phyloP scores from a whole-genome alignment of 2,329 filamentous ascomycete genomes.

The Hymenoscyphus repandus region DNA sequence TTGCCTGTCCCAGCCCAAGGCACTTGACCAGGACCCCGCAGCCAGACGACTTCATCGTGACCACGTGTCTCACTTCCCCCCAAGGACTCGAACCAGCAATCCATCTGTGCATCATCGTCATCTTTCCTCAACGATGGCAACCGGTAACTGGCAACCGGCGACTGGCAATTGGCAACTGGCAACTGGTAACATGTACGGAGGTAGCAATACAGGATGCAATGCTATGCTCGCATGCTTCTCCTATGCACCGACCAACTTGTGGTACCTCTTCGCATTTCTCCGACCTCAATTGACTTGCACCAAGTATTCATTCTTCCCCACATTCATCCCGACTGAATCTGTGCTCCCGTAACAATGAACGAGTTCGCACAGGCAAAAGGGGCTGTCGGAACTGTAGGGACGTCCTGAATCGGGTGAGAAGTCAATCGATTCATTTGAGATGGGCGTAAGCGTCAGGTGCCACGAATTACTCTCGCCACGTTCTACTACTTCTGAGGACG shows the following conservation, averaged over 20 bases:
- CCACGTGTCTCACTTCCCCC: slow-evolving; percentile 6
- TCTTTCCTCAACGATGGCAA: not conserved
- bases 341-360: not conserved
- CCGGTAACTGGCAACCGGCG: not conserved
- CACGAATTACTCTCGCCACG: not conserved
- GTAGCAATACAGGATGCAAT: not conserved
- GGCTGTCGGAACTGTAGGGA: not conserved
- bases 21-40: not conserved
- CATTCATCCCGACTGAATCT: no score
- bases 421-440: not conserved
- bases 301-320: not conserved
- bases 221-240: no score
- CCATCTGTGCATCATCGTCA: not conserved
- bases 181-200: not conserved
- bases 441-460: not conserved
- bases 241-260: no score
- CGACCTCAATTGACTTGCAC: not conserved
- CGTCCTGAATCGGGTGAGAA: not conserved
- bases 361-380: not conserved
- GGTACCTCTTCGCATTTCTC: not conserved
- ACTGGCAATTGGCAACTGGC: not conserved
- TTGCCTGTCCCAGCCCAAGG: not conserved
- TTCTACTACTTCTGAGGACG: not conserved
- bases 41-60: not conserved
- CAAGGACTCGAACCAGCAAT: not conserved